Evolutionary conservation across 768 basidiomycete genomes (phyloP), one percentile per base, ranked within the genome.

Genomic region (Tulasnella sp.): DNA sequence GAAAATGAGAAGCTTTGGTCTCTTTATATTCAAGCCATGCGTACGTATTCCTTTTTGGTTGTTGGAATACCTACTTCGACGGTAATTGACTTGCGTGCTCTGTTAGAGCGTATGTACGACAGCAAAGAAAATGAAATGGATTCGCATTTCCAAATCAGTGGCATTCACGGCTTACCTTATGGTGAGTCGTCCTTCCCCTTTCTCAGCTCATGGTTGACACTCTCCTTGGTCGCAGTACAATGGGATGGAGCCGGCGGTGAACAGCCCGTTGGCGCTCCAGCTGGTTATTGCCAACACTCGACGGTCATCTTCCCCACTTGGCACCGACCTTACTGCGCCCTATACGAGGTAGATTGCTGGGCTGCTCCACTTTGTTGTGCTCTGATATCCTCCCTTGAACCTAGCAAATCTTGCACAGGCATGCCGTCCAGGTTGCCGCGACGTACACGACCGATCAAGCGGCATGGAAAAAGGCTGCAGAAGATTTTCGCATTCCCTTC

Each of bases 301-400:
- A 88, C 88, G 4, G n/a, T 42, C 37, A 34, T 50, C 74, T 91
- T 91, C 86, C 90, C 90, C 14, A 90, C 89, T 3, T 91, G 89
- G 89, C 90, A 91, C 82, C 85, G 90, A 76, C 89, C 90, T 1
- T 91, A 91, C 81, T 84, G 90, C 40, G 83, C 87, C 42, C 84
- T 90, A 1, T 88, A 87, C 80, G 90, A 91, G 86, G 90, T 90
- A 69, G 16, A 85, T 81, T 5, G 85, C 80, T 60, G 14, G 20
- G 14, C 18, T 22, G 31, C 28, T 54, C n/a, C n/a, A n/a, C 54
- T n/a, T n/a, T 54, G 22, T 54, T 9, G 2, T 54, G 24, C 54
- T 54, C 24, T 54, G 54, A 54, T n/a, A 7, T n/a, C 7, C 54
- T 5, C 24, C 20, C 42, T 69, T 72, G 18, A 46, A 54, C 34